phyloP scores from a whole-genome alignment of 1,284 basidiomycete species.

The Pseudozyma sp. region DNA sequence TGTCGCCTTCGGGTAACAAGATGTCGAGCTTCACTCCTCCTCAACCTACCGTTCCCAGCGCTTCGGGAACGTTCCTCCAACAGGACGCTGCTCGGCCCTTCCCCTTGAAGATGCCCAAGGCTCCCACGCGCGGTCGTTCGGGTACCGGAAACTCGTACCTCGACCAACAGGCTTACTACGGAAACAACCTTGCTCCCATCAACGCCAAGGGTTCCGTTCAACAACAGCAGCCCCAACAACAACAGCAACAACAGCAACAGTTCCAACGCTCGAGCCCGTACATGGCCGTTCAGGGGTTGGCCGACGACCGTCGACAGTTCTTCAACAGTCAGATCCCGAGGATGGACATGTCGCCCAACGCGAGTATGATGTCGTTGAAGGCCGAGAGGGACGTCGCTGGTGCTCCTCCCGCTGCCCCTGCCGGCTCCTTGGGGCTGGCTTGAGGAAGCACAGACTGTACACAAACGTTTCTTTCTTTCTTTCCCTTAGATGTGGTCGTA shows the following conservation, averaged over 20 bases:
- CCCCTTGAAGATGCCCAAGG: conserved; percentile 54
- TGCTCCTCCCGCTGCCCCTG: conserved; percentile 24
- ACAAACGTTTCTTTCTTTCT: neutral
- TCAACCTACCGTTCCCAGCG: conserved; percentile 40
- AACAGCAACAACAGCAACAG: conserved; percentile 22
- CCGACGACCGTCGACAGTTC: conserved; percentile 27
- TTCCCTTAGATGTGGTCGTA: conserved; percentile 4
- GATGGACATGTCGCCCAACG: conserved; percentile 26
- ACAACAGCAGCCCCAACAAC: conserved; percentile 10
- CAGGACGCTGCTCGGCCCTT: conserved; percentile 39
- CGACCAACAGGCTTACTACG: conserved; percentile 35
- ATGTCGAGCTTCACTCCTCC: conserved; percentile 35
- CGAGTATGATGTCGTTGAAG: conserved; percentile 27
- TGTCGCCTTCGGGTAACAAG: conserved; percentile 38
- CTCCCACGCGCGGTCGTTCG: conserved; percentile 23
- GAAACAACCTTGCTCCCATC: conserved; percentile 30
- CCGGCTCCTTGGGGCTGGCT: conserved; percentile 43
- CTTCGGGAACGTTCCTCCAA: conserved; percentile 28
- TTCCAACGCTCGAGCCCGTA: conserved; percentile 30
- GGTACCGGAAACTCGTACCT: conserved; percentile 34
- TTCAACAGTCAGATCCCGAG: conserved; percentile 20
- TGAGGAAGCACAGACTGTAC: conserved; percentile 1
- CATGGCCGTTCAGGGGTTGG: conserved; percentile 15
- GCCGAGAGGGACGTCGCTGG: conserved; percentile 26
- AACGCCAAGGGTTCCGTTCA: conserved; percentile 18